phyloP scores from a whole-genome alignment of 2,329 filamentous ascomycete species.

The Colletotrichum sp. region DNA sequence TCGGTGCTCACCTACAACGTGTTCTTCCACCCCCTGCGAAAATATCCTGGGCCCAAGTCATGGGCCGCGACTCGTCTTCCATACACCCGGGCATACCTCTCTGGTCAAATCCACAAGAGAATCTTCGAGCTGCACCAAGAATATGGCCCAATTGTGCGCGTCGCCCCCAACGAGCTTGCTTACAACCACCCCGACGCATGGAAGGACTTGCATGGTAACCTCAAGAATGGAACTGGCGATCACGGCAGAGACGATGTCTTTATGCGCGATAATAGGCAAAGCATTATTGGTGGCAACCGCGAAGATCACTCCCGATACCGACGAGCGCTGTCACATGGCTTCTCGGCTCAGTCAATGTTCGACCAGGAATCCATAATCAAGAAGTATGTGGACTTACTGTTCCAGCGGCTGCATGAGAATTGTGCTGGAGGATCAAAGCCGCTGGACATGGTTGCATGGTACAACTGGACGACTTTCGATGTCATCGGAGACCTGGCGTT shows the following conservation, averaged over 20 bases:
- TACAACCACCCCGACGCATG: conserved; percentile 41
- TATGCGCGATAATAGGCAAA: not conserved
- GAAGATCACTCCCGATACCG: conserved; percentile 27
- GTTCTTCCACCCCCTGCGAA: not conserved
- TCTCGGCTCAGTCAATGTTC: conserved; percentile 31
- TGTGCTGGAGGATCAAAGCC: not conserved
- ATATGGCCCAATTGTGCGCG: conserved; percentile 51
- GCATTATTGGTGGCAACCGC: conserved; percentile 9
- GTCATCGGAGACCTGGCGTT: conserved; percentile 34
- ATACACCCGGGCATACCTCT: not conserved
- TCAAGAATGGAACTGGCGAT: not conserved
- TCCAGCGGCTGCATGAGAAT: conserved; percentile 33
- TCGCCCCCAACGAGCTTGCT: conserved; percentile 51
- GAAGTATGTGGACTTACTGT: conserved; percentile 30
- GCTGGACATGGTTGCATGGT: conserved; percentile 11
- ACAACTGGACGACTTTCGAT: conserved; percentile 33
- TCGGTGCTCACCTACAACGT: not conserved
- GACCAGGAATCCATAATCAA: conserved; percentile 23
- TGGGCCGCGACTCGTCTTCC: conserved; percentile 2
- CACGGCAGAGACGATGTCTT: not conserved
- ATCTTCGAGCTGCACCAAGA: conserved; percentile 37
- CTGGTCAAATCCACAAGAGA: conserved; percentile 22
- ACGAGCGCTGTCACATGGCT: conserved; percentile 31
- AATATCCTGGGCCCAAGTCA: conserved; percentile 18
- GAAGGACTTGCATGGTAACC: conserved; percentile 44